Conservation (phyloP, 768 basidiomycete species). For the Megacollybia marginata region DNA sequence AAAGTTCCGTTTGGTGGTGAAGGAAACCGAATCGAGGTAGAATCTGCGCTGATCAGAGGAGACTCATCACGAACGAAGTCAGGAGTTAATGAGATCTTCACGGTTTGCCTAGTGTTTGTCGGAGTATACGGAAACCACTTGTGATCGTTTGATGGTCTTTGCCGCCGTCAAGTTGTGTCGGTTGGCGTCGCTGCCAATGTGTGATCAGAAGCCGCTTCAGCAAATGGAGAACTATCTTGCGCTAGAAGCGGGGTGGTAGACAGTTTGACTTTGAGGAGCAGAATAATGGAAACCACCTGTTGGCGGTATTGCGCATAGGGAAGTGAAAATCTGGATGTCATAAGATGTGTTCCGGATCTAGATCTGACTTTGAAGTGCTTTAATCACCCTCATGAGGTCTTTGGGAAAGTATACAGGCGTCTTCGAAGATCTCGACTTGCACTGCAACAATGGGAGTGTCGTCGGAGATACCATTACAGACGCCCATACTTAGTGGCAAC, state of each 20-base stretch:
- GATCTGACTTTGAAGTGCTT: not conserved
- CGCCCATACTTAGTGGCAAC: constrained; percentile 32
- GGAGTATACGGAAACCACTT: constrained; percentile 17
- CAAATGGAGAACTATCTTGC: not conserved
- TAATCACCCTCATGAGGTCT: constrained; percentile 15
- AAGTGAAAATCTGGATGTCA: constrained; percentile 9
- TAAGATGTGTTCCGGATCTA: constrained; percentile 5
- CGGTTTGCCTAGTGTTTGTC: constrained; percentile 12
- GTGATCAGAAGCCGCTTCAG: too few relatives aligned
- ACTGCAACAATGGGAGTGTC: constrained; percentile 16
- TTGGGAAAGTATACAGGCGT: constrained; percentile 30
- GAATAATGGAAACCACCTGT: constrained; percentile 19
- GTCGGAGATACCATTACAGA: constrained; percentile 15
- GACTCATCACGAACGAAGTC: constrained; percentile 4
- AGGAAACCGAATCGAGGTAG: too few relatives aligned
- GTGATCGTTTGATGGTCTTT: not conserved
- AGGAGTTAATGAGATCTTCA: constrained; percentile 20
- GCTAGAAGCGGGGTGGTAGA: constrained; percentile 18
- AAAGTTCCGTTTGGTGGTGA: too few relatives aligned
- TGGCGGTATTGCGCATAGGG: constrained; percentile 9
- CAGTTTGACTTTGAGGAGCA: constrained; percentile 15
- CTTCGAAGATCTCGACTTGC: constrained; percentile 33
- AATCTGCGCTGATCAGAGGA: not conserved
- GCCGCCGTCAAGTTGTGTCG: not conserved
- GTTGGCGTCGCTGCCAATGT: not conserved